These are phyloP conservation scores for Fusarium beomiforme DNA, from an alignment of 2,329 filamentous ascomycete genomes.

Conservation along the genomic window DNA sequence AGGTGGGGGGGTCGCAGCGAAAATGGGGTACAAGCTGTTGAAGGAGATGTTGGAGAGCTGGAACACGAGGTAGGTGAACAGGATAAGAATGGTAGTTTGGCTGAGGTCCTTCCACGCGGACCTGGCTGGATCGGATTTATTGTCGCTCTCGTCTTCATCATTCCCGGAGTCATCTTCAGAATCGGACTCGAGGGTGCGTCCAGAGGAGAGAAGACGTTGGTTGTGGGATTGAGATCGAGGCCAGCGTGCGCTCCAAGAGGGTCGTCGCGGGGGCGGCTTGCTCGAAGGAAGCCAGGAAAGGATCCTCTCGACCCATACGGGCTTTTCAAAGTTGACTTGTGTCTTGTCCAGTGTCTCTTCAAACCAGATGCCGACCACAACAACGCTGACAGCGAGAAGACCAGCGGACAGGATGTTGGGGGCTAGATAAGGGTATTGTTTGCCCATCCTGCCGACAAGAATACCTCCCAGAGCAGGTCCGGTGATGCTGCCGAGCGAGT, in stretches of 20 bases:
- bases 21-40: slow-evolving; percentile 95
- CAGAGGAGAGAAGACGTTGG: slow-evolving; percentile 45
- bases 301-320: slow-evolving; percentile 48
- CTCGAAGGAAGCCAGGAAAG: slow-evolving; percentile 42
- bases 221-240: slow-evolving; percentile 42
- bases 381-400: slow-evolving; percentile 76
- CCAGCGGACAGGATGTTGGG: slow-evolving; percentile 84
- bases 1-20: slow-evolving; percentile 79
- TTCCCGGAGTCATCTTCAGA: slow-evolving; percentile 43
- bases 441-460: slow-evolving; percentile 71
- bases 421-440: slow-evolving; percentile 81
- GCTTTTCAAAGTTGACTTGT: slow-evolving; percentile 44
- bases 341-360: slow-evolving; percentile 74
- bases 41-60: slow-evolving; percentile 94
- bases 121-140: slow-evolving; percentile 19
- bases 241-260: slow-evolving; percentile 54
- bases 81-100: slow-evolving; percentile 81
- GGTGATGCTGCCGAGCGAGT: slow-evolving; percentile 92
- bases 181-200: slow-evolving; percentile 30
- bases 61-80: slow-evolving; percentile 90
- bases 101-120: slow-evolving; percentile 70
- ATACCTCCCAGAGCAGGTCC: slow-evolving; percentile 92
- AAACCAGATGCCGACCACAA: slow-evolving; percentile 81
- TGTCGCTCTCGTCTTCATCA: slow-evolving; percentile 37
- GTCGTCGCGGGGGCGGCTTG: slow-evolving; percentile 35